These are phyloP conservation scores for Barbarea vulgaris DNA, from an alignment of 345 rosid genomes.

Conservation along the genomic window DNA sequence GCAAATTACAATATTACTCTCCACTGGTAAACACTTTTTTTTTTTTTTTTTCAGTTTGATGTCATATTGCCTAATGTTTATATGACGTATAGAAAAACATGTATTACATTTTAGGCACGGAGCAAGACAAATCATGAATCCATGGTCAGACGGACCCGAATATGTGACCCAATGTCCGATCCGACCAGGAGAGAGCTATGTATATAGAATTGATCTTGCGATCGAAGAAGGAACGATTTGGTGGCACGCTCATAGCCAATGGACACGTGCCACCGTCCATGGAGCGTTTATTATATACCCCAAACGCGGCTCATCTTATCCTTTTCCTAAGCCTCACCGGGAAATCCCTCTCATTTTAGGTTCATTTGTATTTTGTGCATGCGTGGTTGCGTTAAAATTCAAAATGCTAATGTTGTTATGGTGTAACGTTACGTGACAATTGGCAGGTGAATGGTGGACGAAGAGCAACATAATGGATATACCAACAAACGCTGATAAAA, in stretches of 20 bases:
- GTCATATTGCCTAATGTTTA: not conserved
- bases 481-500: constrained; percentile 49
- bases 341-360: constrained; percentile 66
- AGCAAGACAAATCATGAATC: constrained; percentile 39
- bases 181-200: constrained; percentile 59
- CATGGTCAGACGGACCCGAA: constrained; percentile 54
- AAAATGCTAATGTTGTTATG: not conserved
- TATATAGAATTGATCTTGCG: constrained; percentile 49
- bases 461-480: constrained; percentile 61
- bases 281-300: constrained; percentile 72
- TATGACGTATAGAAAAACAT: not conserved
- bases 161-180: constrained; percentile 81
- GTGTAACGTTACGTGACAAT: constrained; percentile 4
- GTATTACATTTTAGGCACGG: constrained; percentile 48
- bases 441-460: constrained; percentile 87
- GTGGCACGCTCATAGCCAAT: constrained; percentile 92
- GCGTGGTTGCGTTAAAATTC: not conserved
- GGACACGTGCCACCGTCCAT: constrained; percentile 82
- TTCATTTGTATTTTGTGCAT: constrained; percentile 27
- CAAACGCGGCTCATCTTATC: constrained; percentile 51
- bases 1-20: constrained; percentile 53
- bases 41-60: not conserved
- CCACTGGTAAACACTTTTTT: constrained; percentile 48
- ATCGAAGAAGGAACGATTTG: constrained; percentile 81
- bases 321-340: constrained; percentile 53